Conservation (phyloP, 805 yeast species). For the Candida nanaspora region DNA sequence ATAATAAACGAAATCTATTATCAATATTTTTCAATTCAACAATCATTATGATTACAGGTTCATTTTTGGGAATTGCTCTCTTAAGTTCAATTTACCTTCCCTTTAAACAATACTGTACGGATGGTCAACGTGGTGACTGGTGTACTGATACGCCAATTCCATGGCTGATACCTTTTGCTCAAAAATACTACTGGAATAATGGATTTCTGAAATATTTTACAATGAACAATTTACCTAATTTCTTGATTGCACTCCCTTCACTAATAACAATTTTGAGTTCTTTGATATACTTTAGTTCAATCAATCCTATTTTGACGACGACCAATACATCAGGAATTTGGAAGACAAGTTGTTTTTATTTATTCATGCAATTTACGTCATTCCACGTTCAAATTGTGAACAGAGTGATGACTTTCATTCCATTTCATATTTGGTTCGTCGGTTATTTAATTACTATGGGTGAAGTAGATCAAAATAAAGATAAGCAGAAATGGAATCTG, state of each 20-base stretch:
- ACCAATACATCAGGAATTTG: conserved; percentile 30
- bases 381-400: conserved; percentile 88
- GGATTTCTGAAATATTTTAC: conserved; percentile 88
- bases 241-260: conserved; percentile 67
- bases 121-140: conserved; percentile 65
- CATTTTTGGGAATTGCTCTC: conserved; percentile 39
- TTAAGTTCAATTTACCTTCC: conserved; percentile 43
- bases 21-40: conserved; percentile 10
- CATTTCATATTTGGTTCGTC: conserved; percentile 68
- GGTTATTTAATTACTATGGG: conserved; percentile 30
- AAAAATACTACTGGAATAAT: conserved; percentile 72
- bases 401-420: conserved; percentile 71
- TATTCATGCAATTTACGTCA: conserved; percentile 44
- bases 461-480: conserved; percentile 7
- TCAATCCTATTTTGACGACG: not conserved
- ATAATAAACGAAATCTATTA: conserved; percentile 1
- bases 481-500: conserved; percentile 4
- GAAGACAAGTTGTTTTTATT: conserved; percentile 33
- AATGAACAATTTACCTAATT: conserved; percentile 72
- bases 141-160: conserved; percentile 47
- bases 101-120: conserved; percentile 51
- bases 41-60: conserved; percentile 48
- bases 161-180: conserved; percentile 64
- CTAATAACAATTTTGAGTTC: conserved; percentile 38
- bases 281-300: conserved; percentile 17